Evolutionary conservation across 2,329 filamentous ascomycete species (phyloP), one percentile per base, ranked within the genome.

Genomic region (Helotiales sp.): DNA sequence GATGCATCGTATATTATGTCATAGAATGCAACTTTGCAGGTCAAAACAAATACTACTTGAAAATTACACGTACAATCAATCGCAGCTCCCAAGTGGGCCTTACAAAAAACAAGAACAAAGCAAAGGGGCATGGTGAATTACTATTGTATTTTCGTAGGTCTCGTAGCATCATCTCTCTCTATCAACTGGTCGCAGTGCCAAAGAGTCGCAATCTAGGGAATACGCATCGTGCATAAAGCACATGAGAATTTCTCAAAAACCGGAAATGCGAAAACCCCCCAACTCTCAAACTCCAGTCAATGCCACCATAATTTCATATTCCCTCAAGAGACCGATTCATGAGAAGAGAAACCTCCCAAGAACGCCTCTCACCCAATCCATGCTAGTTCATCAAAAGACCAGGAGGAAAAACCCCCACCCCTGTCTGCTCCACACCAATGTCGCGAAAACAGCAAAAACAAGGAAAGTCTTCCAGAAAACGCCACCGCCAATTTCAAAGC

Each of bases 111-210:
- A 28, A 30, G 15, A 30, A 17, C 13, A n/a, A 30, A 45, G 20
- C 17, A 45, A 52, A 15, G 24, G 26, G 26, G 11, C 24, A 26
- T 8, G n/a, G 24, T 30, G 15, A 52, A 52, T 30, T 52, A 52
- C 30, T 52, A n/a, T 52, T 52, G 24, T 30, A 30, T 52, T 52
- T 52, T 30, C 52, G 30, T 55, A 34, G 52, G 52, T 55, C 52
- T 55, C 52, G n/a, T 55, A 55, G 52, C n/a, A 55, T 55, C n/a
- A n/a, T n/a, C n/a, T n/a, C n/a, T n/a, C 30, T 55, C 52, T 55
- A 55, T 55, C 30, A n/a, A 34, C 20, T 37, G n/a, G 37, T 17
- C 37, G 13, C 37, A 43, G 45, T 24, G 22, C 45, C n/a, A 20
- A 45, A 15, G 45, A 49, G 4, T 34, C 30, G 30, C 30, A 13